Evolutionary conservation across 139 green algal species (phyloP).

Genomic region (Desmodesmus armatus): DNA sequence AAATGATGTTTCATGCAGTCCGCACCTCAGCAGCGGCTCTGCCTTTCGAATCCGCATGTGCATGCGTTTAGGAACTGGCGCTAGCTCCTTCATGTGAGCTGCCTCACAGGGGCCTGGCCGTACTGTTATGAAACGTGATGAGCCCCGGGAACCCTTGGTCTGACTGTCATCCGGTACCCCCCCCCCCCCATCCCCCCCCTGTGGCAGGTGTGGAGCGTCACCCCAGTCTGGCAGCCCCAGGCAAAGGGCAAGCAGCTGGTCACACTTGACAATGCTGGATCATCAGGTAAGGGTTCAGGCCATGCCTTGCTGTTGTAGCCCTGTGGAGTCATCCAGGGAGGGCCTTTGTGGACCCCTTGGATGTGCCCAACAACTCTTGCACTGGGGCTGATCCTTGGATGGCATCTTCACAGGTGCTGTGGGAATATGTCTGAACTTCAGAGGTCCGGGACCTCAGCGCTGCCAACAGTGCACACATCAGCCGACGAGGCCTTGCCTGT

Average conservation of each 20-base stretch:
- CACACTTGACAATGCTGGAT: neutral
- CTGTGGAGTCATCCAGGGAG: too few relatives aligned
- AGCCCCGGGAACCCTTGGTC: too few relatives aligned
- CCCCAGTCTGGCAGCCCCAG: constrained; percentile 9
- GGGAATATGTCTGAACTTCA: neutral
- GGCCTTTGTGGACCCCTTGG: too few relatives aligned
- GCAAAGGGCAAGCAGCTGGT: neutral
- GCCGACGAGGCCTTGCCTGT: neutral
- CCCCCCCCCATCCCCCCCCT: too few relatives aligned
- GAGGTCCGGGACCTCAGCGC: neutral
- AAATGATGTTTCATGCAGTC: too few relatives aligned
- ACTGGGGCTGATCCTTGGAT: neutral
- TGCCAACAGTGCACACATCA: neutral
- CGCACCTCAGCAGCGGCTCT: neutral
- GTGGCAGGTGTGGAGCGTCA: constrained; percentile 27
- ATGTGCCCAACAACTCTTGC: too few relatives aligned
- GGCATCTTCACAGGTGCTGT: neutral
- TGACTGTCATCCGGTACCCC: too few relatives aligned
- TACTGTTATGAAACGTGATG: neutral
- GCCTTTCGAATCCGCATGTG: neutral
- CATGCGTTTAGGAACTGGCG: neutral
- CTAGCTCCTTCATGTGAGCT: neutral
- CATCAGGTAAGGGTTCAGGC: too few relatives aligned
- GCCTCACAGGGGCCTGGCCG: constrained; percentile 3
- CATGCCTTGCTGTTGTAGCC: too few relatives aligned